Conservation (phyloP, 306 rosid species). For the Sophora flavescens region DNA sequence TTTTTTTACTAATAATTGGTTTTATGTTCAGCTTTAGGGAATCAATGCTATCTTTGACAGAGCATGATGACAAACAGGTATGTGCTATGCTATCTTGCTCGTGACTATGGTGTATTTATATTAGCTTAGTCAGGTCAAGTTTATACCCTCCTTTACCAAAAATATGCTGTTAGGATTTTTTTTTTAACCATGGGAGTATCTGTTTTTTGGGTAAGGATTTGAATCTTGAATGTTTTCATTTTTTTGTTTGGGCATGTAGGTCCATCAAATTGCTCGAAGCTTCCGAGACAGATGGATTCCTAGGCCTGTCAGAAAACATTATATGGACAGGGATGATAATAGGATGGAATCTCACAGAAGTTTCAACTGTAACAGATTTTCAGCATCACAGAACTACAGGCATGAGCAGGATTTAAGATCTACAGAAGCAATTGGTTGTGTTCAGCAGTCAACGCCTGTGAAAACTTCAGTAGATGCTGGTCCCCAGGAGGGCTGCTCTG, state of each 20-base stretch:
- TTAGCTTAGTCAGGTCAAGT: constrained; percentile 10
- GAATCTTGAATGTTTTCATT: constrained; percentile 37
- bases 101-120: constrained; percentile 26
- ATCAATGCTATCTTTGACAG: constrained; percentile 91
- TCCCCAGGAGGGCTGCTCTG: constrained; percentile 63
- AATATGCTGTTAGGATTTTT: constrained; percentile 26
- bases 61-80: constrained; percentile 98
- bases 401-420: constrained; percentile 74
- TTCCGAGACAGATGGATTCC: constrained; percentile 97
- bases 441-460: constrained; percentile 55
- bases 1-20: constrained; percentile 49
- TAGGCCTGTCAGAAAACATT: constrained; percentile 63
- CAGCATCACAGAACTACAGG: constrained; percentile 57
- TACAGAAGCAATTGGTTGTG: constrained; percentile 66
- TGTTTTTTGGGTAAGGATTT: constrained; percentile 31
- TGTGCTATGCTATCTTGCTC: constrained; percentile 3
- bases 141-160: constrained; percentile 3
- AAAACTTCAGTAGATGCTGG: constrained; percentile 55
- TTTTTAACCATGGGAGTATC: constrained; percentile 11
- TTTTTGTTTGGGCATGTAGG: constrained; percentile 61
- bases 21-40: constrained; percentile 82
- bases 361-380: constrained; percentile 63
- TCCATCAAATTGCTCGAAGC: constrained; percentile 96
- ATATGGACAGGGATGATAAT: constrained; percentile 71
- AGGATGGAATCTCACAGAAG: constrained; percentile 69